A percentile compares a stretch with the other conserved stretches of the same genome.
Conservation (phyloP, 306 rosid species). For the Mimosa pudica region DNA sequence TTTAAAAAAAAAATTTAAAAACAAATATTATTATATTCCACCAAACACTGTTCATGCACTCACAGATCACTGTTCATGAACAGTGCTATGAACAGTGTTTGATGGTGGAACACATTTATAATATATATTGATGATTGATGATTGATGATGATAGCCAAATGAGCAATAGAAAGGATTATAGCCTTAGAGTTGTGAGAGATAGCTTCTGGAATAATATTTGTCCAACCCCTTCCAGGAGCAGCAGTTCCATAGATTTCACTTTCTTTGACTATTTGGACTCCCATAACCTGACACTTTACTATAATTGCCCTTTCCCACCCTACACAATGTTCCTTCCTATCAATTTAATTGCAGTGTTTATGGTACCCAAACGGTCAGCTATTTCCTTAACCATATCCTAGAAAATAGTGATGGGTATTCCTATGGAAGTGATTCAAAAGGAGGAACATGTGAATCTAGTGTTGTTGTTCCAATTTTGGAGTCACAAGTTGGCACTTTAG, state of each 20-base stretch:
- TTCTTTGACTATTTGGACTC: conserved; percentile 32
- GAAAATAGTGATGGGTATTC: background rate
- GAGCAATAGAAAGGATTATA: background rate
- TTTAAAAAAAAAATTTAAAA: too few species aligned
- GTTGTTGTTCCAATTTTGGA: conserved; percentile 39
- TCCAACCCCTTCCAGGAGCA: conserved; percentile 30
- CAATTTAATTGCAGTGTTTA: conserved; percentile 44
- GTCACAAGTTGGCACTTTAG: conserved; percentile 24
- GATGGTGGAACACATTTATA: too few species aligned
- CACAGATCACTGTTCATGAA: too few species aligned
- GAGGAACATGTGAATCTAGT: conserved; percentile 31
- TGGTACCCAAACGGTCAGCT: conserved; percentile 22
- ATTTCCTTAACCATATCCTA: conserved; percentile 18
- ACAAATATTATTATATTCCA: too few species aligned
- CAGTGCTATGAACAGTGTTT: too few species aligned
- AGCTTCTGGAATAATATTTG: conserved; percentile 49
- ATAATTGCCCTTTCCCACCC: conserved; percentile 39
- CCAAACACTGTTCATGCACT: too few species aligned
- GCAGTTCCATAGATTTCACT: conserved; percentile 19
- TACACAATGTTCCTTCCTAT: background rate
- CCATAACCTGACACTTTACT: conserved; percentile 39
- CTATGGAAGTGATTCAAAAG: background rate
- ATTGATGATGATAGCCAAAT: too few species aligned
- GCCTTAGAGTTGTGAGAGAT: conserved; percentile 43
- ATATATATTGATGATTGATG: too few species aligned